These are phyloP conservation scores for Deinandra increscens DNA, from an alignment of 129 eudicot genomes.

Conservation along the genomic window DNA sequence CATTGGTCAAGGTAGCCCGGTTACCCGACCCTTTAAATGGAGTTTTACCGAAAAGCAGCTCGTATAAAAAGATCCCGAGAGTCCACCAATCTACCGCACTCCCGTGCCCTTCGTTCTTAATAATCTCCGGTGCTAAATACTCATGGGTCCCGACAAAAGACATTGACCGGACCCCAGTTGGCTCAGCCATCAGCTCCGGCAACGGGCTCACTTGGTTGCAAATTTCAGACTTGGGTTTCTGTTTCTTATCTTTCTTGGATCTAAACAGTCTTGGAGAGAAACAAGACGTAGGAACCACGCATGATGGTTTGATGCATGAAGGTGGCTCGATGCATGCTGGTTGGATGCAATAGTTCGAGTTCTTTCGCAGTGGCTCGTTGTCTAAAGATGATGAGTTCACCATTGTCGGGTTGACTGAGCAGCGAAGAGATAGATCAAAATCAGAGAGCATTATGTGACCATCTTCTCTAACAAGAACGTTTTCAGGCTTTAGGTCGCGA, in stretches of 20 bases:
- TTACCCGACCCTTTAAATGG: slow-evolving; percentile 89
- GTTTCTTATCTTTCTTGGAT: slow-evolving; percentile 69
- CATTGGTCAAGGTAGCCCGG: slow-evolving; percentile 77
- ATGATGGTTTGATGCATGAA: slow-evolving; percentile 84
- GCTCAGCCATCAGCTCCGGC: slow-evolving; percentile 96
- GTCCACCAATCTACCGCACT: slow-evolving; percentile 99
- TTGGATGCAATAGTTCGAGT: slow-evolving; percentile 58
- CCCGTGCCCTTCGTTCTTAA: slow-evolving; percentile 93
- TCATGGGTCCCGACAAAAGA: slow-evolving; percentile 97
- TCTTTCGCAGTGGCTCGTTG: slow-evolving; percentile 42
- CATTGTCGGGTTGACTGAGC: slow-evolving; percentile 79
- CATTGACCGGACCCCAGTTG: slow-evolving; percentile 91
- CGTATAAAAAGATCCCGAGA: slow-evolving; percentile 76
- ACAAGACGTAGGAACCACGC: slow-evolving; percentile 80
- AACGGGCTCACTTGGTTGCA: slow-evolving; percentile 75
- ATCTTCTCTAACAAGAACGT: slow-evolving; percentile 90
- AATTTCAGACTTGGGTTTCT: slow-evolving; percentile 53
- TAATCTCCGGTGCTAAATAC: slow-evolving; percentile 89
- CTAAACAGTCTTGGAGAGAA: slow-evolving; percentile 76
- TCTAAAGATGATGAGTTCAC: slow-evolving; percentile 57
- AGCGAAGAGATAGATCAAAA: slow-evolving; percentile 90
- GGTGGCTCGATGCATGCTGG: slow-evolving; percentile 82
- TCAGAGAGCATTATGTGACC: slow-evolving; percentile 95
- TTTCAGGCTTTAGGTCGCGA: slow-evolving; percentile 92
- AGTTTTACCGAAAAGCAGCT: slow-evolving; percentile 74